phyloP scores from a whole-genome alignment of 441 rosid genomes.

The Kokia cookei region DNA sequence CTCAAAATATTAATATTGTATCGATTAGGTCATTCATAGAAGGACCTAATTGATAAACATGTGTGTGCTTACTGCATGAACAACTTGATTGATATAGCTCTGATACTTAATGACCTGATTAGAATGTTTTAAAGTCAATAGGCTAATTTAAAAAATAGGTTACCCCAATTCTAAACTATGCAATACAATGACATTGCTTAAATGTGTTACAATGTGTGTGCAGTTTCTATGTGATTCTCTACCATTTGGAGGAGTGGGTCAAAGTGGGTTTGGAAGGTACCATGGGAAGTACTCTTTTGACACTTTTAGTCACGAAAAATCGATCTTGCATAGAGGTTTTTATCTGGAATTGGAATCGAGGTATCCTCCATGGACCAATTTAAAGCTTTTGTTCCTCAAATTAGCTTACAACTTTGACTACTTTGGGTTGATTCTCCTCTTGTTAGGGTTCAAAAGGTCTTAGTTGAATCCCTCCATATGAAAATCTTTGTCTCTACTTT shows the following conservation, averaged over 20 bases:
- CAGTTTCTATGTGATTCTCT: slow-evolving; percentile 61
- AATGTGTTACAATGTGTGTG: slow-evolving; percentile 1
- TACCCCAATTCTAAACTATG: background rate
- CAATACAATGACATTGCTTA: background rate
- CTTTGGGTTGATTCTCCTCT: slow-evolving; percentile 40
- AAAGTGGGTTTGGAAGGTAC: slow-evolving; percentile 82
- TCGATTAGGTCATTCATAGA: background rate
- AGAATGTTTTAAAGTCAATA: no score
- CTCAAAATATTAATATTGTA: no score
- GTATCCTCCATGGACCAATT: slow-evolving; percentile 34
- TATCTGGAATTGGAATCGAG: slow-evolving; percentile 52
- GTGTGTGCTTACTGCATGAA: background rate
- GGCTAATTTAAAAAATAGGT: no score
- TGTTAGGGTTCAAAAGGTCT: slow-evolving; percentile 43
- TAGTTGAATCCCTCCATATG: background rate
- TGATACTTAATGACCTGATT: no score
- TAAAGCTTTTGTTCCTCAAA: slow-evolving; percentile 59
- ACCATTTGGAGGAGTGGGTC: slow-evolving; percentile 90
- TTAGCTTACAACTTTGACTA: slow-evolving; percentile 48
- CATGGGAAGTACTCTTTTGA: slow-evolving; percentile 91
- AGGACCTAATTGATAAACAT: background rate
- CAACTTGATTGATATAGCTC: background rate
- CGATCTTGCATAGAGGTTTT: slow-evolving; percentile 53
- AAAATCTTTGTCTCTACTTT: no score
- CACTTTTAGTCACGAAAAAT: slow-evolving; percentile 89